Conservation (phyloP, 1,284 basidiomycete genomes). For the Ganoderma multipileum region DNA sequence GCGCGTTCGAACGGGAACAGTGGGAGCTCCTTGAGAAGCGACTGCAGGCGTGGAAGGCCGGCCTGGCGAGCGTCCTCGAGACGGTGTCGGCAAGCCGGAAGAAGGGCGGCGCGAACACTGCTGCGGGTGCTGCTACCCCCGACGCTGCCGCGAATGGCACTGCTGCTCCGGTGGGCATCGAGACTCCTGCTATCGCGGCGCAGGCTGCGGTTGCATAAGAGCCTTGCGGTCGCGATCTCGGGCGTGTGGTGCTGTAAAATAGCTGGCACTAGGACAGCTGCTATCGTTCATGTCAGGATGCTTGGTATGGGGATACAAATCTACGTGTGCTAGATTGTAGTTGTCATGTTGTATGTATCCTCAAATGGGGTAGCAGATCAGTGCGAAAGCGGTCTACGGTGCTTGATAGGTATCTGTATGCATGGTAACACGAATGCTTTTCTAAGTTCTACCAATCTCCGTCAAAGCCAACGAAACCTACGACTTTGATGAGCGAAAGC, state of each 20-base stretch:
- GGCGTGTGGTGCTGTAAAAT: neutral
- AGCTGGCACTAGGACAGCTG: neutral
- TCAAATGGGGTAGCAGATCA: slow-evolving; percentile 22
- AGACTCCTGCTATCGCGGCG: slow-evolving; percentile 32
- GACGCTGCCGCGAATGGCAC: slow-evolving; percentile 4
- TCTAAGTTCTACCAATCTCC: slow-evolving; percentile 68
- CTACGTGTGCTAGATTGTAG: slow-evolving; percentile 24
- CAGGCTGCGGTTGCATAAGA: slow-evolving; percentile 35
- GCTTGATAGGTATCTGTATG: slow-evolving; percentile 6
- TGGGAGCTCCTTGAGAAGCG: slow-evolving; percentile 87
- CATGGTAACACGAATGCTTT: neutral
- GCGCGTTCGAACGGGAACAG: slow-evolving; percentile 80
- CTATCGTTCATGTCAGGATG: slow-evolving; percentile 1
- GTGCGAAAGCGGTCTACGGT: slow-evolving; percentile 21
- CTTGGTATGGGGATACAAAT: slow-evolving; percentile 10
- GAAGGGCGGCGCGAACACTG: slow-evolving; percentile 37
- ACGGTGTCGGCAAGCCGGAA: slow-evolving; percentile 68
- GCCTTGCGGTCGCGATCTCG: neutral
- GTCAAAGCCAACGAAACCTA: slow-evolving; percentile 84
- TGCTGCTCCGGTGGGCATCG: slow-evolving; percentile 23
- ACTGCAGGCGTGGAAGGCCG: slow-evolving; percentile 81
- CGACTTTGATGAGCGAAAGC: neutral
- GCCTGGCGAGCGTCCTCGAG: slow-evolving; percentile 71
- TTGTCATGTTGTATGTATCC: slow-evolving; percentile 31
- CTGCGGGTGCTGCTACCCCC: neutral